Base-by-base conservation (phyloP, 2,329 filamentous ascomycete species). In the Aspergillus sp. region DNA sequence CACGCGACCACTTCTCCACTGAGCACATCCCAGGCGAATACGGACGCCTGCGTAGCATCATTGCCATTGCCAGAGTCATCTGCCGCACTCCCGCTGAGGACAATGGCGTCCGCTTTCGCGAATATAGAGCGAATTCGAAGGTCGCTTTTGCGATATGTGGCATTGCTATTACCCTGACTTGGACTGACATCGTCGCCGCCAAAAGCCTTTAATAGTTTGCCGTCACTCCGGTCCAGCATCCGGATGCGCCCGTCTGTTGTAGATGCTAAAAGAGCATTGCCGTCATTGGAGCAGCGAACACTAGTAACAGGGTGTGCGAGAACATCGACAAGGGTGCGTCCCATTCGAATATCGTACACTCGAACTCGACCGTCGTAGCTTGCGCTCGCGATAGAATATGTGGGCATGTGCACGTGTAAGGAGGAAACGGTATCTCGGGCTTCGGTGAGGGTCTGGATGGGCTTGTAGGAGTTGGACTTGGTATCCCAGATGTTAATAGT, bases 331-430 rank as follows among this genome's bases (percentile, higher is more conserved):
- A 86, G 85, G 52, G 88, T 82, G 55, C 81, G 82, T 0, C 93
- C 93, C 82, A 86, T 90, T 57, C 92, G 83, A 42, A 96, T 78
- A 78, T 98, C 94, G 77, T 98, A 97, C 61, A 83, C 83, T 57
- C 94, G 82, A 1, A 96, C 86, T 60, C 90, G 82, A 2, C 93
- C 93, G 77, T 98, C 94, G 59, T 96, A 91, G 73, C 91, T 93
- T 0, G 89, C 92, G 1, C 85, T 84, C 1, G 92, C 76, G 53
- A 98, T 85, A 75, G 73, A 77, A 59, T 75, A 76, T 0, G 69
- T 74, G 10, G 72, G 67, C 69, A 71, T 73, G 52, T 79, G 75
- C 2, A 75, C 73, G 59, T 77, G 71, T 4, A 79, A 62, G 7
- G 70, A 72, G 6, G 77, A 78, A 49, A 79, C 76, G 8, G 77